These are phyloP conservation scores for Stephanodiscus minutulus DNA, from an alignment of 108 stramenopile genomes.

Conservation along the genomic window DNA sequence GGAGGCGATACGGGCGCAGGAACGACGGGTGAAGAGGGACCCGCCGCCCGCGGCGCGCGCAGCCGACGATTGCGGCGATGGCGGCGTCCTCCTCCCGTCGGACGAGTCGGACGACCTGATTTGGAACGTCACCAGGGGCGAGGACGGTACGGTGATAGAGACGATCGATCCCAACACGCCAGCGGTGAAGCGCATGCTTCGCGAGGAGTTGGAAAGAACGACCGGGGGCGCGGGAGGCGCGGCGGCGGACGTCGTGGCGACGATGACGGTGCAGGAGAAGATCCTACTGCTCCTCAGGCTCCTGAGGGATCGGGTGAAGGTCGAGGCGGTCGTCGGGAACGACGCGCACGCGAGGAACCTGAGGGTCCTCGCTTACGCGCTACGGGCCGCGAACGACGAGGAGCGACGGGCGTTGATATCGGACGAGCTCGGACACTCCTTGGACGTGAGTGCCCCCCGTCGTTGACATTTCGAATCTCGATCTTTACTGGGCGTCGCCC, in stretches of 20 bases:
- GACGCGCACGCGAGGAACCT: conserved; percentile 76
- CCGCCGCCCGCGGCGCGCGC: too few relatives aligned
- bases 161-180: conserved; percentile 81
- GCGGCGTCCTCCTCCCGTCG: conserved; percentile 14
- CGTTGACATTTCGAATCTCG: too few relatives aligned
- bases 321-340: conserved; percentile 81
- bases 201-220: conserved; percentile 57
- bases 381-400: conserved; percentile 56
- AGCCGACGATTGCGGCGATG: conserved; percentile 2
- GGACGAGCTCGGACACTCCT: conserved; percentile 70
- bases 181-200: conserved; percentile 50
- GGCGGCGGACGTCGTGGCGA: conserved; percentile 21
- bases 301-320: conserved; percentile 77
- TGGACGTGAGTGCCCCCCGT: conserved; percentile 67
- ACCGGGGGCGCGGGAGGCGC: conserved; percentile 11
- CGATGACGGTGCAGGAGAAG: conserved; percentile 64
- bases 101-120: conserved; percentile 57
- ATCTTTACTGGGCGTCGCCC: too few relatives aligned
- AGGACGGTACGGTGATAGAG: conserved; percentile 71
- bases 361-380: conserved; percentile 75
- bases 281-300: conserved; percentile 75
- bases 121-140: conserved; percentile 70
- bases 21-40: conserved; percentile 64
- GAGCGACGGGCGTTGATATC: conserved; percentile 66
- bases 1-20: conserved; percentile 81